A percentile compares a stretch with the other conserved stretches of the same genome.
phyloP scores from a whole-genome alignment of 306 rosid genomes.

The Hippophae tibetana region DNA sequence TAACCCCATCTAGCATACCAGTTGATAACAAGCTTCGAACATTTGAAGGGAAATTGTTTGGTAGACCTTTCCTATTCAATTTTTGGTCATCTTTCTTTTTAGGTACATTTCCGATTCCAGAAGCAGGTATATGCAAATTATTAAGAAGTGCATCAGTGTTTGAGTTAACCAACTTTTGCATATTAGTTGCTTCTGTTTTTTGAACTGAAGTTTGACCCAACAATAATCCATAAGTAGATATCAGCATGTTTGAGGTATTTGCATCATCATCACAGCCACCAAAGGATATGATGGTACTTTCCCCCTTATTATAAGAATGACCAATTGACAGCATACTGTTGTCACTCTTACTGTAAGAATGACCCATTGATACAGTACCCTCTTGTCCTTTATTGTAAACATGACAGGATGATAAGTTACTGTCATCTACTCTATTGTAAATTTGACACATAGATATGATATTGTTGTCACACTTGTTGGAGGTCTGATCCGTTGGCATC shows the following conservation, averaged over 20 bases:
- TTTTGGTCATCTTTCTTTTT: conserved; percentile 45
- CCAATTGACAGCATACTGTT: conserved; percentile 27
- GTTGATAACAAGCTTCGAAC: conserved; percentile 75
- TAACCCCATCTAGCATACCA: conserved; percentile 83
- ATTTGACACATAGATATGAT: conserved; percentile 40
- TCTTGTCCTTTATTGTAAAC: conserved; percentile 33
- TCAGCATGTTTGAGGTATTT: conserved; percentile 28
- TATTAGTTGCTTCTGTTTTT: conserved; percentile 29
- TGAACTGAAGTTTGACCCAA: conserved; percentile 37
- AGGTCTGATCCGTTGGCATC: conserved; percentile 25
- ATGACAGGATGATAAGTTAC: conserved; percentile 28
- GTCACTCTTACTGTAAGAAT: conserved; percentile 23
- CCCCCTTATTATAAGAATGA: conserved; percentile 42
- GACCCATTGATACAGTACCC: conserved; percentile 21
- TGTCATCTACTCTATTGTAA: conserved; percentile 28
- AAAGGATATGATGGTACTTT: conserved; percentile 69
- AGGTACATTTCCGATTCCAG: conserved; percentile 30
- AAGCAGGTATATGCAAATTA: conserved; percentile 18
- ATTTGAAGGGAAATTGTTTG: conserved; percentile 73
- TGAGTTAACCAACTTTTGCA: conserved; percentile 30
- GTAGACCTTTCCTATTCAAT: conserved; percentile 40
- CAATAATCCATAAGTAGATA: conserved; percentile 41
- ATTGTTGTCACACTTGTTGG: conserved; percentile 30
- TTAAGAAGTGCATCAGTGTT: conserved; percentile 22
- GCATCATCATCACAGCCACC: conserved; percentile 52